Evolutionary conservation across 768 basidiomycete species (phyloP), one percentile per base, ranked within the genome.

Genomic region (Sarcodon aspratus): DNA sequence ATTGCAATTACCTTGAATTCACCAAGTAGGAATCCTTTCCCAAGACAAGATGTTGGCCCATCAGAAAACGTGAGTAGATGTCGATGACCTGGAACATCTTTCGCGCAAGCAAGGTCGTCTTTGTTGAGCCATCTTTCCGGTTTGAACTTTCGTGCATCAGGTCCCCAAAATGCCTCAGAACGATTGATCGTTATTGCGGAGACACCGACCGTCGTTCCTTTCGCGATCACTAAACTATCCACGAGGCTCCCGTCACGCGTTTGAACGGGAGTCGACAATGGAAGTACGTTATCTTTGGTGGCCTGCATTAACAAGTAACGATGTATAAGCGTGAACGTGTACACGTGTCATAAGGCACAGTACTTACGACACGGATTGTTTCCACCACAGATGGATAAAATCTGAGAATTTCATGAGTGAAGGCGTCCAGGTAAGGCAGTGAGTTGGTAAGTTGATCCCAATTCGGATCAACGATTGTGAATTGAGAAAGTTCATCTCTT

Each of bases 61-160:
- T 75, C 73, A 0, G 66, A 56, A 54, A 74, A 76, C 3, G 69
- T 69, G 48, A 71, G 59, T 1, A 74, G 48, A 35, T 74, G 72
- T 13, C 61, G 57, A 35, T 67, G 62, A 1, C 68, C 66, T 35
- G 64, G 65, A 38, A 69, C 54, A 31, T 63, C 63, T 32, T 66
- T 58, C 7, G 66, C 68, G 40, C 51, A 52, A 7, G 58, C 54
- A 5, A 65, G 56, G 3, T 65, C 65, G 9, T 36, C 52, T 12
- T 58, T 59, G 6, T 54, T 48, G 9, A 70, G 52, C 73, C 74
- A 76, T 3, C 73, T 65, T 40, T 66, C 64, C 1, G 73, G 74
- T 6, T 61, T 60, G 55, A 75, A 75, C 37, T 65, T 59, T 27
- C 57, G 64, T n/a, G 72, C 69, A 36, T 71, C 67, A 1, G 60